phyloP scores from a whole-genome alignment of 140 eudicot species.

The Anethum foeniculum region DNA sequence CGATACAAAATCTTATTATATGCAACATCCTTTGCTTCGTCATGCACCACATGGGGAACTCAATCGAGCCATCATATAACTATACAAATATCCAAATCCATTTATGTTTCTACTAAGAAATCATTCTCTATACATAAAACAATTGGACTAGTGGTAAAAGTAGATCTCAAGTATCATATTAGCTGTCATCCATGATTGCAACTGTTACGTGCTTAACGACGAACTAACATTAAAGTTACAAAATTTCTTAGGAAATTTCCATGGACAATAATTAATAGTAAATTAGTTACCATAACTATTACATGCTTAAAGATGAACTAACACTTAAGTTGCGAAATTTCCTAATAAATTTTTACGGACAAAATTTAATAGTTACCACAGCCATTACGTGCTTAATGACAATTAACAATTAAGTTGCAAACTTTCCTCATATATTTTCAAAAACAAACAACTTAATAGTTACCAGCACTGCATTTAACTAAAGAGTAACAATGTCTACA shows the following conservation, averaged over 20 bases:
- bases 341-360: not conserved
- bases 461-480: not conserved
- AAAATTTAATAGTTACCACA: not conserved
- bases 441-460: not conserved
- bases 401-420: not conserved
- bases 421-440: not conserved
- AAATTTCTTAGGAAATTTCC: not conserved
- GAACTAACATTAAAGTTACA: not conserved
- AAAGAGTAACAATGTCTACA: not conserved
- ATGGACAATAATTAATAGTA: not conserved
- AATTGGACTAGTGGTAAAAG: not conserved
- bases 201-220: not conserved
- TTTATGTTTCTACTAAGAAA: not conserved
- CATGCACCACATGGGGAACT: not conserved
- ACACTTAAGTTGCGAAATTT: not conserved
- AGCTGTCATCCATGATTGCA: not conserved
- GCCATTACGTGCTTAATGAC: not conserved
- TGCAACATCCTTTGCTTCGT: not conserved
- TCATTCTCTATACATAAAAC: not conserved
- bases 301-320: not conserved
- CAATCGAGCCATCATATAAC: not conserved
- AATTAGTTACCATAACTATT: no score
- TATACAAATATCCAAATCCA: not conserved
- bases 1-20: not conserved
- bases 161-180: not conserved